A percentile compares a stretch with the other conserved stretches of the same genome.
These are phyloP conservation scores for Zymoseptoria passerinii DNA, from an alignment of 2,329 filamentous ascomycete species.

Conservation along the genomic window DNA sequence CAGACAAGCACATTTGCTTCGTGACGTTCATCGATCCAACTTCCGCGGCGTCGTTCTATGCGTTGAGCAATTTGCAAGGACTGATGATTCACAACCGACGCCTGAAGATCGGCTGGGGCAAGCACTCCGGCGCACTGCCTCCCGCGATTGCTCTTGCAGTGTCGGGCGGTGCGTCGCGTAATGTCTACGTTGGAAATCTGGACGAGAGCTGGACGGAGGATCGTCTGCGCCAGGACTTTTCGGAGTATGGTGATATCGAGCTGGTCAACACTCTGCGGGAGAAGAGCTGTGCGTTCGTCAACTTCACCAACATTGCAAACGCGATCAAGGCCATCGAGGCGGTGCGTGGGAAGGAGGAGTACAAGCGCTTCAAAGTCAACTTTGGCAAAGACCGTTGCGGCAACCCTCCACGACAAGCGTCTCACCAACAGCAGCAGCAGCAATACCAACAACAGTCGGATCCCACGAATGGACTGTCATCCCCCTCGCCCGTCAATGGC, in stretches of 20 bases:
- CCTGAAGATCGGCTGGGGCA: slow-evolving; percentile 98
- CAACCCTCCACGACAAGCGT: slow-evolving; percentile 84
- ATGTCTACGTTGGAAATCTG: slow-evolving; percentile 95
- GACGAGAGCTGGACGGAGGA: slow-evolving; percentile 98
- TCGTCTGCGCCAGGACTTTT: slow-evolving; percentile 88
- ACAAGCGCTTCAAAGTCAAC: slow-evolving; percentile 98
- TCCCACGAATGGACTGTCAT: slow-evolving; percentile 47
- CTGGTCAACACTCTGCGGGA: slow-evolving; percentile 92
- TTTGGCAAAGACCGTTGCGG: slow-evolving; percentile 98
- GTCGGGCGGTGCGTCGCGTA: slow-evolving; percentile 92
- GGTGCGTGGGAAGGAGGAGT: slow-evolving; percentile 87
- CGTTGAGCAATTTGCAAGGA: slow-evolving; percentile 91
- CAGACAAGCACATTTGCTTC: slow-evolving; percentile 99
- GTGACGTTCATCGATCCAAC: slow-evolving; percentile 99
- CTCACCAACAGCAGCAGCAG: slow-evolving; percentile 48
- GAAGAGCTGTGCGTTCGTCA: slow-evolving; percentile 99
- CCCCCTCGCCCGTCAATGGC: slow-evolving; percentile 50
- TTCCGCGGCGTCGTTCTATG: slow-evolving; percentile 94
- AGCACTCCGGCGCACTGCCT: slow-evolving; percentile 92
- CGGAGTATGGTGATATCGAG: slow-evolving; percentile 96
- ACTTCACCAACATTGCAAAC: slow-evolving; percentile 99
- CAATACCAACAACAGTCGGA: slow-evolving; percentile 49
- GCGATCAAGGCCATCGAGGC: slow-evolving; percentile 99
- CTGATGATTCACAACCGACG: slow-evolving; percentile 98
- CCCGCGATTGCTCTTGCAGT: slow-evolving; percentile 94